Conservation (phyloP, 345 rosid genomes). For the Sisymbrium irio region DNA sequence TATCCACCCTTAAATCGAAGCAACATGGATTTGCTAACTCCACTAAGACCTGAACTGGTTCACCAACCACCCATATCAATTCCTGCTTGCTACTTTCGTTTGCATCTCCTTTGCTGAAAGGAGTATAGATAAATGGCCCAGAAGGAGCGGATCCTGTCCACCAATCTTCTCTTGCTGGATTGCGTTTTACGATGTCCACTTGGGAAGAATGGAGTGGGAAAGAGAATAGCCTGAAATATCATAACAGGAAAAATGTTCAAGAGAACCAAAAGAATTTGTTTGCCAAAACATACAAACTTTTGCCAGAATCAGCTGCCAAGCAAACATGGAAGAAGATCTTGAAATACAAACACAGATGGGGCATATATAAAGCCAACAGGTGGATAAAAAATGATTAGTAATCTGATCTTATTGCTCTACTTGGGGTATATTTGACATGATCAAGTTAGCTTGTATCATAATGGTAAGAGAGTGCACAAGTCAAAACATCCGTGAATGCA, state of each 20-base stretch:
- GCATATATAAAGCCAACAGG: slow-evolving; percentile 7
- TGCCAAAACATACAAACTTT: background rate
- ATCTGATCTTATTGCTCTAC: background rate
- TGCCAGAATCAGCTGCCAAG: slow-evolving; percentile 25
- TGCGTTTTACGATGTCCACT: slow-evolving; percentile 79
- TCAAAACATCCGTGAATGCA: slow-evolving; percentile 1
- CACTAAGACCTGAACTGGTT: slow-evolving; percentile 94
- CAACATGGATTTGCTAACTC: slow-evolving; percentile 99
- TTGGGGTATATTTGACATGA: slow-evolving; percentile 15
- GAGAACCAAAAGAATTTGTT: background rate
- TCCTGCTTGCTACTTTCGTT: slow-evolving; percentile 79
- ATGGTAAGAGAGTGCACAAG: background rate
- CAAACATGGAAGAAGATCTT: slow-evolving; percentile 16
- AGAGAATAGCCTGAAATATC: slow-evolving; percentile 63
- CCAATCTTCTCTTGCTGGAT: slow-evolving; percentile 93
- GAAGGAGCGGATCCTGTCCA: slow-evolving; percentile 96
- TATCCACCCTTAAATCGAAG: slow-evolving; percentile 86
- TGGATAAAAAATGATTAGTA: background rate
- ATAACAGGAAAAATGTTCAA: slow-evolving; percentile 3
- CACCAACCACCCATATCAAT: slow-evolving; percentile 90
- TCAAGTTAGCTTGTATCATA: slow-evolving; percentile 13
- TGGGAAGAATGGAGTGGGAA: slow-evolving; percentile 85
- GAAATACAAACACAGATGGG: slow-evolving; percentile 16
- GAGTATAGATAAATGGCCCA: slow-evolving; percentile 98
- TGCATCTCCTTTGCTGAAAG: slow-evolving; percentile 90